Evolutionary conservation across 2,329 filamentous ascomycete species (phyloP), one percentile per base, ranked within the genome.

Genomic region (Calonectria crousiana): DNA sequence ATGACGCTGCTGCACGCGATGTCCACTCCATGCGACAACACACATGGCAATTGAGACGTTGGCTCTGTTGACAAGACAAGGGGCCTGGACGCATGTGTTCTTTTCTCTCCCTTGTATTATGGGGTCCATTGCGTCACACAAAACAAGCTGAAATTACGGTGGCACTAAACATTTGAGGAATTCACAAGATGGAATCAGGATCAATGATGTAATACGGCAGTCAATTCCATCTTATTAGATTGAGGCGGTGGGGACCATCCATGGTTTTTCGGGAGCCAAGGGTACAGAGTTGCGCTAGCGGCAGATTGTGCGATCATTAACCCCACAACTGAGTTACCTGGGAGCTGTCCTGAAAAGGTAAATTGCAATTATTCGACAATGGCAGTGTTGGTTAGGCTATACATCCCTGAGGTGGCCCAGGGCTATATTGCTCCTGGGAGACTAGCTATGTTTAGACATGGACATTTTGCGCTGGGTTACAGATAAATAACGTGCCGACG

Each of bases 151-250:
- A 41, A 11, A n/a, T 18, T 34, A 34, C 41, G 68, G 41, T 41
- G 44, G 65, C 47, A 52, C 18, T 14, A 34, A 36, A 49, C 20
- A 56, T 38, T 23, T 51, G 41, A 34, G 26, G 51, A 64, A 69
- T 52, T 70, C 23, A 28, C 26, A 53, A 34, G 32, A 52, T 60
- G 38, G 8, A 44, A 36, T 36, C 23, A 26, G 49, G 70, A 60
- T 76, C 73, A 66, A 76, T 81, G 79, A 81, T 79, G 79, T 80
- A 81, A 81, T 81, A 73, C 70, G 76, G 73, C 64, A 64, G 20
- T 67, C 69, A 67, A 67, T 32, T 58, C 65, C 52, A 71, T 64
- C 69, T 73, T 67, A 68, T 52, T 69, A 10, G 66, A 71, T 36
- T 52, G 38, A 41, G 49, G 47, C 44, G 73, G 75, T 68, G 71